Evolutionary conservation across 2,329 filamentous ascomycete genomes (phyloP), one percentile per base, ranked within the genome.

Genomic region (Cercospora janseana): DNA sequence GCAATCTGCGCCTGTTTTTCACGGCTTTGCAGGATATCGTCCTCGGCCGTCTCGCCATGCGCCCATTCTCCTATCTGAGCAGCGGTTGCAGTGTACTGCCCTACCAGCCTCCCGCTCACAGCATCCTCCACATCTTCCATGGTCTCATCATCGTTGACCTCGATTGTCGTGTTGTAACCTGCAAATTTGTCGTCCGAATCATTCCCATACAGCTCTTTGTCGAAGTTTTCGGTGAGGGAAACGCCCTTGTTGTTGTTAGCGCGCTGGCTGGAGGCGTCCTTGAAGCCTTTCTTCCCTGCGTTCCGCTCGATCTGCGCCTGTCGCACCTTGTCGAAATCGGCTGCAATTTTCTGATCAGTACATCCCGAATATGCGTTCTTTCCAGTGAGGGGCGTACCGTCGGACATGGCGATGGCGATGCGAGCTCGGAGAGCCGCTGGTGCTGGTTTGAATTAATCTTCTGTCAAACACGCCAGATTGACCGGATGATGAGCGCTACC

Each of bases 41-140:
- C 92, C 68, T 95, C 92, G 20, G 92, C 88, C 34, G 88, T 91
- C 46, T 90, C 91, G 48, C 91, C 91, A 46, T 82, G 83, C 18
- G 92, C 85, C 72, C 95, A 95, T 72, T 98, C 93, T 67, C 95
- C 88, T 66, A 98, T 91, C 73, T 96, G 89, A 43, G 87, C 84
- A 60, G 82, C 86, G 29, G 90, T 92, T 20, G 93, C 93, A 27
- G 93, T 98, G 72, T 98, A 98, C 71, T 97, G 93, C 57, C 91
- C 92, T 26, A 96, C 86, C 54, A 98, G 77, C 53, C 88, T 82
- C 4, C 65, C 65, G 63, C 86, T 82, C 61, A 87, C 83, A 61
- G 69, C 75, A 37, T 75, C 68, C n/a, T 40, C 35, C 69, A 87
- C 82, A 69, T 85, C 87, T 42, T 80, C 80, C 81, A 89, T 88